Conservation (phyloP, 108 stramenopile species). For the Nitzschia putrida region DNA sequence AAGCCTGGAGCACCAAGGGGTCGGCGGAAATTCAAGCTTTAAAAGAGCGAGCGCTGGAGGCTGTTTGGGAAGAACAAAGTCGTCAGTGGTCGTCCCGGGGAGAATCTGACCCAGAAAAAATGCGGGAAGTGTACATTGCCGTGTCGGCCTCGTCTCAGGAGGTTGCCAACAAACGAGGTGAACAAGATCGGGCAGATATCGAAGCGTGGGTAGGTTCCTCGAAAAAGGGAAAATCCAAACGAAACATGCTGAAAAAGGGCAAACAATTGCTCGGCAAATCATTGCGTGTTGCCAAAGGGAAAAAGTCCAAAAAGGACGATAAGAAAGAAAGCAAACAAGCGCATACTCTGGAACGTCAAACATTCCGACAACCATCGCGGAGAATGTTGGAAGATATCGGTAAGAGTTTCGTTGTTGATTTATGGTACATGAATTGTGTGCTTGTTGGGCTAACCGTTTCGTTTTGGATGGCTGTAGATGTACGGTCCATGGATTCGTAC, state of each 20-base stretch:
- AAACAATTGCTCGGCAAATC: slow-evolving; percentile 26
- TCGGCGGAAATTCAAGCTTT: slow-evolving; percentile 11
- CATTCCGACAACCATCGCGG: neutral
- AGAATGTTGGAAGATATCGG: no score
- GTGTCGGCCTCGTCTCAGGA: slow-evolving; percentile 11
- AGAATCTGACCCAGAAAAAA: slow-evolving; percentile 13
- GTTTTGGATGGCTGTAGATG: no score
- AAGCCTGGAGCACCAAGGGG: slow-evolving; percentile 35
- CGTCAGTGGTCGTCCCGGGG: slow-evolving; percentile 39
- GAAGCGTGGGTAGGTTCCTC: slow-evolving; percentile 4
- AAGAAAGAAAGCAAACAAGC: neutral
- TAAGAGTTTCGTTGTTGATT: no score
- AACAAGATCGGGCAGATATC: slow-evolving; percentile 3
- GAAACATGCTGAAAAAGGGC: slow-evolving; percentile 15
- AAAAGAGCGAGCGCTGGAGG: slow-evolving; percentile 33
- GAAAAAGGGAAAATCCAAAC: slow-evolving; percentile 18
- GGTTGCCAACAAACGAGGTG: slow-evolving; percentile 14
- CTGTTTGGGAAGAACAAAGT: slow-evolving; percentile 43
- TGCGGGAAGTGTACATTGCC: slow-evolving; percentile 24
- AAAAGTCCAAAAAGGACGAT: neutral
- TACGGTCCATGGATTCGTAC: no score
- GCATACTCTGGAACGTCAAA: neutral
- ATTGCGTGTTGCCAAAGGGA: neutral
- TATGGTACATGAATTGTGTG: no score
- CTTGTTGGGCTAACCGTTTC: no score